Base-by-base conservation (phyloP, 345 rosid species). In the Barbarea vulgaris region DNA sequence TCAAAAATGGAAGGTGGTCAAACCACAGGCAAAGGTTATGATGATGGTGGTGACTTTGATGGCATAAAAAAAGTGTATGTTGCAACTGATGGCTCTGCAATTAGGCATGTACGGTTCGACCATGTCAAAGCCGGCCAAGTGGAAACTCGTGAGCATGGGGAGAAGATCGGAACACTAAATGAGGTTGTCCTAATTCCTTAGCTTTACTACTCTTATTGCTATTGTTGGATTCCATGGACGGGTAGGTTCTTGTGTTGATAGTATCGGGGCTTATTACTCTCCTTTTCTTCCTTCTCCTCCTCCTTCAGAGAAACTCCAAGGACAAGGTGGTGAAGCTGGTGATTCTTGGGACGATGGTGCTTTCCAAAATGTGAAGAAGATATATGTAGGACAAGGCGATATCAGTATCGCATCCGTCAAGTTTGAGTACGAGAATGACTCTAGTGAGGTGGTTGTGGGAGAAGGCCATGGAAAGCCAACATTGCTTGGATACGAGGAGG, bases 211-310 rank as follows among this genome's bases (percentile, higher is more conserved):
- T n/a, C n/a, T n/a, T n/a, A n/a, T n/a, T n/a, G 64, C 25, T 60
- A 58, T 77, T 53, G 59, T 77, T 36, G 80, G 80, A 17, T 77
- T 70, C 27, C 65, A 69, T 63, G 80, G 80, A 55, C 70, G 80
- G 5, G n/a, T 8, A 13, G 50, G 61, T n/a, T 2, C 30, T 33
- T 21, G 27, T 72, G 2, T 72, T 34, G 61, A 61, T 37, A 15
- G 28, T 34, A 48, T 72, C 8, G 77, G 77, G 9, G 77, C 42
- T 6, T 72, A 72, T 25, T 62, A 13, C 4, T 28, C 37, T n/a
- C 69, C 77, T 0, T 2, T 25, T 6, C 0, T 13, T 51, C 48
- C 48, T 15, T 7, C 56, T 69, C 25, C 25, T 39, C 24, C 19
- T 9, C 50, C 59, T 9, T 9, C 63, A 21, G 21, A 61, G 57